These are phyloP conservation scores for Capsicum pubescens DNA, from an alignment of 257 asterid species.

Conservation along the genomic window DNA sequence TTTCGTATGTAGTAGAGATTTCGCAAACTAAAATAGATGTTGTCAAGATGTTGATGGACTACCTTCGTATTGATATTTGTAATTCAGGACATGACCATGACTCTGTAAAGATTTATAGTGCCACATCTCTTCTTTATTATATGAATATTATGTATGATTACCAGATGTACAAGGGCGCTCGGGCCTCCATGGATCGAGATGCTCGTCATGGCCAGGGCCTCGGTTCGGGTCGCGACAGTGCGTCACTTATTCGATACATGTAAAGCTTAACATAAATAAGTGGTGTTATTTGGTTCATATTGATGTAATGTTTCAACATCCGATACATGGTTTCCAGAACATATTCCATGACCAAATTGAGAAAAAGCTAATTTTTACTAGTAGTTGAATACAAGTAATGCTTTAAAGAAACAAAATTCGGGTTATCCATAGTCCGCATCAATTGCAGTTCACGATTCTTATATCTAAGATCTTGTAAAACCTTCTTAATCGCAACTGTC, in stretches of 20 bases:
- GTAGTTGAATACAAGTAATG: slow-evolving; percentile 94
- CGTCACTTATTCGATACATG: slow-evolving; percentile 72
- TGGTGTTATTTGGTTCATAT: slow-evolving; percentile 82
- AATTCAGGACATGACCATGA: no score
- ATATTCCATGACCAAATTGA: slow-evolving; percentile 95
- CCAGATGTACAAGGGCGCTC: no score
- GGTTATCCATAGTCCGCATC: slow-evolving; percentile 94
- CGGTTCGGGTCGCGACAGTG: no score
- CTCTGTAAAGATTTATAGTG: no score
- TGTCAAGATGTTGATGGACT: no score
- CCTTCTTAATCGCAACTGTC: slow-evolving; percentile 94
- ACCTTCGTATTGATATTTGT: no score
- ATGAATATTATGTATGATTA: no score
- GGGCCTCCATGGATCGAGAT: no score
- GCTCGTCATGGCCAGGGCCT: no score
- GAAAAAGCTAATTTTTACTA: slow-evolving; percentile 81
- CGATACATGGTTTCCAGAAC: slow-evolving; percentile 84
- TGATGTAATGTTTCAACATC: slow-evolving; percentile 77
- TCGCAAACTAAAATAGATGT: no score
- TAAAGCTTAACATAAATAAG: slow-evolving; percentile 89
- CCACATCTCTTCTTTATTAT: no score
- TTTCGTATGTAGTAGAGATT: no score
- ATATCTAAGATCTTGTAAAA: slow-evolving; percentile 90
- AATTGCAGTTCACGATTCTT: slow-evolving; percentile 91
- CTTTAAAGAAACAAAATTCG: slow-evolving; percentile 85